Evolutionary conservation across 306 rosid species (phyloP), one percentile per base, ranked within the genome.

Genomic region (Trifolium repens): DNA sequence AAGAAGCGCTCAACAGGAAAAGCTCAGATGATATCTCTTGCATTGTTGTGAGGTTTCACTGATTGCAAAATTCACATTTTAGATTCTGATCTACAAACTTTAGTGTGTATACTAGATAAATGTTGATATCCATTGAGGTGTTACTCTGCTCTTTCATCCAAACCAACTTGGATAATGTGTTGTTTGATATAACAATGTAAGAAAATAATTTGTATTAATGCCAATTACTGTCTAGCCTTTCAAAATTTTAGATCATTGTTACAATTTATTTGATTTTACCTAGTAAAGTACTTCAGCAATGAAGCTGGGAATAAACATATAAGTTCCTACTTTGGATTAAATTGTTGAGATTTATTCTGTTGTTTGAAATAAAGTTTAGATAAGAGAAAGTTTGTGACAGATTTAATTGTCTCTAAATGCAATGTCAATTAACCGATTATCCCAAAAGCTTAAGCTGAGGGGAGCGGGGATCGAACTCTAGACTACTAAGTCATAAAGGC

Each of bases 11-110:
- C 17, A 83, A 79, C 72, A 88, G 97, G 93, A 85, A 69, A 79
- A 94, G 99, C 92, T 73, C 93, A 3, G 96, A 94, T 68, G 97
- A 92, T 81, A 91, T 94, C 83, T 94, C 99, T 42, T 89, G 94
- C 71, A 67, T 92, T 62, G 93, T 92, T 71, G 88, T 94, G 75
- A 90, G 88, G 74, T 80, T 94, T 86, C 89, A 77, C 15, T 88
- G 87, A 87, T 69, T 73, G 3, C 69, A 46, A 61, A 76, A 52
- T 78, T 66, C 81, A 27, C 14, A 9, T 46, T 8, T 46, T 58
- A 15, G 72, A 8, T 55, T 46, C 19, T 72, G 5, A 55, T 77
- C 43, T 76, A 43, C 75, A 10, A 57, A 46, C 83, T 62, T 57
- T 22, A 46, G 26, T 61, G 52, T 82, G 19, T 9, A 39, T 59